These are phyloP conservation scores for Alternaria consortialis DNA, from an alignment of 2,329 filamentous ascomycete genomes.

Conservation along the genomic window DNA sequence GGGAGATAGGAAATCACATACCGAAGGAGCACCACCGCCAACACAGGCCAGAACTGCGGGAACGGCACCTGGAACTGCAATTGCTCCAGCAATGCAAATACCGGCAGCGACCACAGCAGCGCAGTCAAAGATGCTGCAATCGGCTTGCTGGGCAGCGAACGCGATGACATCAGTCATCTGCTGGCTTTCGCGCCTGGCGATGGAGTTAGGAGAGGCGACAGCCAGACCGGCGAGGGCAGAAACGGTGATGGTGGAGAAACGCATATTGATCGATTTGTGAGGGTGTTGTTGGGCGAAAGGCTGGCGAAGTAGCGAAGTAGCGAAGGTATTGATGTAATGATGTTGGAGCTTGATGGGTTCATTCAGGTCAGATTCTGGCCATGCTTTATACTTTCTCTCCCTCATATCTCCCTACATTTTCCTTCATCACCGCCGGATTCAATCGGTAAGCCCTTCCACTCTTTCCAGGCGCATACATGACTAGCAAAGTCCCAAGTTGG, in stretches of 20 bases:
- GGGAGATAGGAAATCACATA: neutral
- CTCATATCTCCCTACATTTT: neutral
- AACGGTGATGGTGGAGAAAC: constrained; percentile 18
- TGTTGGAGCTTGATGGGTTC: constrained; percentile 6
- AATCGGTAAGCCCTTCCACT: neutral
- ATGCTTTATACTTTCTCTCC: constrained; percentile 10
- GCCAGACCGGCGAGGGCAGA: constrained; percentile 15
- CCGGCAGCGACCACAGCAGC: constrained; percentile 13
- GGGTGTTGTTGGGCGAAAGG: neutral
- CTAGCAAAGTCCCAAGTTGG: constrained; percentile 1
- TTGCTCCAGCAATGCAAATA: constrained; percentile 10
- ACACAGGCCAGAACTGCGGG: constrained; percentile 6
- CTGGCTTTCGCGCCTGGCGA: constrained; percentile 14
- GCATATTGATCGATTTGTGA: constrained; percentile 11
- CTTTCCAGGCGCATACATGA: neutral
- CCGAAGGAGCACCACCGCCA: constrained; percentile 12
- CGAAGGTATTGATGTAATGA: constrained; percentile 7
- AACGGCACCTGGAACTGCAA: constrained; percentile 13
- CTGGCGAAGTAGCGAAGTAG: constrained; percentile 1
- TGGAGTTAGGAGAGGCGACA: constrained; percentile 13
- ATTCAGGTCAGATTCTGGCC: neutral
- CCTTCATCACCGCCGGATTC: neutral
- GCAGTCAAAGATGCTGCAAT: constrained; percentile 16
- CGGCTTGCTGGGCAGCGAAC: constrained; percentile 15
- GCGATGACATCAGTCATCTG: constrained; percentile 12